Conservation (phyloP, 2,329 filamentous ascomycete genomes). For the Aureobasidium subglaciale region DNA sequence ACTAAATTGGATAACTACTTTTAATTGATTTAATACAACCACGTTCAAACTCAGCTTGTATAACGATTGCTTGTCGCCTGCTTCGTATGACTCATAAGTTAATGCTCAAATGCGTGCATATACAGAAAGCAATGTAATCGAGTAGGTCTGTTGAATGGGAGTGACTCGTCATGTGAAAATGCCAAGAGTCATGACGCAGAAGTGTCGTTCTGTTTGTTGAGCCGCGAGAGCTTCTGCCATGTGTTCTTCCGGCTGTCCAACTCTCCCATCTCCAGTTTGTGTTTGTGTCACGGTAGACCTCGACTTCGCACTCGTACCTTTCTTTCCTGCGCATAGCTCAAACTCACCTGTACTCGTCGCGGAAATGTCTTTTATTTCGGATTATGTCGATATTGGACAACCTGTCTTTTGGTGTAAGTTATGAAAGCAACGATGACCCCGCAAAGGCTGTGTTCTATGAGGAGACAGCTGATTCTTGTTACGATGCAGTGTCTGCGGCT, state of each 20-base stretch:
- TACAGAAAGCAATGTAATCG: too few species aligned
- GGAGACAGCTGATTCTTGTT: not conserved
- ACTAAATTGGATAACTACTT: slow-evolving; percentile 12
- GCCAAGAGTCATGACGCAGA: slow-evolving; percentile 6
- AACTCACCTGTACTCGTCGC: not conserved
- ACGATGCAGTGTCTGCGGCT: slow-evolving; percentile 60
- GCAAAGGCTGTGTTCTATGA: slow-evolving; percentile 16
- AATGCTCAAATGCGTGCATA: too few species aligned
- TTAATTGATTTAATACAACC: not conserved
- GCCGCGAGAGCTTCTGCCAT: slow-evolving; percentile 5
- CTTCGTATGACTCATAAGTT: too few species aligned
- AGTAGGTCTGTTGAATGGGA: too few species aligned
- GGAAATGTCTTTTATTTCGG: slow-evolving; percentile 9
- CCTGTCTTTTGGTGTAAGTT: slow-evolving; percentile 42
- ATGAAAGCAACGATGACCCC: not conserved
- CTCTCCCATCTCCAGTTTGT: not conserved
- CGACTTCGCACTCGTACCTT: too few species aligned
- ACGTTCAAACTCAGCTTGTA: too few species aligned
- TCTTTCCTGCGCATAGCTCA: too few species aligned
- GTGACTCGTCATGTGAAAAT: slow-evolving; percentile 7
- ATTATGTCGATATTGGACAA: slow-evolving; percentile 37
- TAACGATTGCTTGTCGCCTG: too few species aligned
- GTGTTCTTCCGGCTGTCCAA: not conserved
- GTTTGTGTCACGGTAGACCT: not conserved
- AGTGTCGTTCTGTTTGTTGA: not conserved